Evolutionary conservation across 2,329 filamentous ascomycete species (phyloP).

Genomic region (Dothideomycetes sp.): DNA sequence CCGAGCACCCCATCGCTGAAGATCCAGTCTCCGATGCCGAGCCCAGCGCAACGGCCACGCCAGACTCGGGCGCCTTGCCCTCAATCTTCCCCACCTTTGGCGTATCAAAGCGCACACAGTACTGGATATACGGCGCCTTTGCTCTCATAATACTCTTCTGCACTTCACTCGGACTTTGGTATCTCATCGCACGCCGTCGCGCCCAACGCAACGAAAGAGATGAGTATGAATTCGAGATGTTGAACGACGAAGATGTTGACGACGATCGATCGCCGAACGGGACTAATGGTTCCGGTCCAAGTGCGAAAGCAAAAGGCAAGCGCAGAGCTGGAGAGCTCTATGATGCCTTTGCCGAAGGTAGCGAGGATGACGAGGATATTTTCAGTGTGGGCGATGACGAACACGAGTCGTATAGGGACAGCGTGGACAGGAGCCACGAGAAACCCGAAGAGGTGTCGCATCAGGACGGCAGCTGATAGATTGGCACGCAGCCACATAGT

Average conservation of each 20-base stretch:
- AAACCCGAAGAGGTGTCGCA: too few species aligned
- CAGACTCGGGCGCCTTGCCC: constrained; percentile 53
- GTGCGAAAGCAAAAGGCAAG: constrained; percentile 33
- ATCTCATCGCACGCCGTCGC: constrained; percentile 59
- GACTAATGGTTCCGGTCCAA: constrained; percentile 19
- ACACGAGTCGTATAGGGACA: constrained; percentile 16
- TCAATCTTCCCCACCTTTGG: constrained; percentile 86
- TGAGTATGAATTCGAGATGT: constrained; percentile 87
- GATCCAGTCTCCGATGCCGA: constrained; percentile 9
- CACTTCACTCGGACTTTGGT: constrained; percentile 65
- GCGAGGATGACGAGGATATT: constrained; percentile 54
- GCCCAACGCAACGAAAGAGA: constrained; percentile 60
- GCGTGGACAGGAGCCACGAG: too few species aligned
- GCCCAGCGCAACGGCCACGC: constrained; percentile 19
- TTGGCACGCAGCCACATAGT: too few species aligned
- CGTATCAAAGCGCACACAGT: constrained; percentile 72
- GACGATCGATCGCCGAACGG: constrained; percentile 33
- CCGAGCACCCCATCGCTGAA: too few species aligned
- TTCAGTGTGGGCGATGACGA: constrained; percentile 25
- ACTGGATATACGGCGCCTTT: constrained; percentile 86
- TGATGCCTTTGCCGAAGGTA: constrained; percentile 91
- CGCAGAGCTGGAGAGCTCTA: constrained; percentile 79
- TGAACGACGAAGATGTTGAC: constrained; percentile 63
- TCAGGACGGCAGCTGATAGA: too few species aligned
- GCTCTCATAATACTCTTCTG: constrained; percentile 82